Evolutionary conservation across 2,329 filamentous ascomycete genomes (phyloP).

Genomic region (Cladosporium velox): DNA sequence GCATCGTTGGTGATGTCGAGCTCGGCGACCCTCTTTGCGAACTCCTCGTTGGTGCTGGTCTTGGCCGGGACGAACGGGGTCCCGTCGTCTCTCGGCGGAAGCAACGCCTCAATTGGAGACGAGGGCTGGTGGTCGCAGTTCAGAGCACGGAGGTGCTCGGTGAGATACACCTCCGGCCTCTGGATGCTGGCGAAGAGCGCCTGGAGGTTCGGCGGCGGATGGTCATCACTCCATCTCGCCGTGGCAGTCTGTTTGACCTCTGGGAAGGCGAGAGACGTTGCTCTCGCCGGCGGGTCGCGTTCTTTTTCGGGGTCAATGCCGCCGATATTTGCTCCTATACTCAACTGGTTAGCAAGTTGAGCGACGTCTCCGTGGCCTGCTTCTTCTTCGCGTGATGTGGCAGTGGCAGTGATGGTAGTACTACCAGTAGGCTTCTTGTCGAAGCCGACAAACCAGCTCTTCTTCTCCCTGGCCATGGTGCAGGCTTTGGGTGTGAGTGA

Average conservation of each 20-base stretch:
- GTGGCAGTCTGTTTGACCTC: slow-evolving; percentile 7
- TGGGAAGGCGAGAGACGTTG: slow-evolving; percentile 35
- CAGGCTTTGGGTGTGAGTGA: neutral
- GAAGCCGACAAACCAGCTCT: slow-evolving; percentile 13
- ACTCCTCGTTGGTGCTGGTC: slow-evolving; percentile 48
- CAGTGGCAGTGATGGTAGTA: slow-evolving; percentile 1
- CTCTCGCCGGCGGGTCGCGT: slow-evolving; percentile 33
- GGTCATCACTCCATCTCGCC: slow-evolving; percentile 25
- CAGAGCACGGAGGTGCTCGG: slow-evolving; percentile 43
- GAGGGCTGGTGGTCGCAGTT: slow-evolving; percentile 48
- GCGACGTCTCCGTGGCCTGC: neutral
- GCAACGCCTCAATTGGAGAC: slow-evolving; percentile 20
- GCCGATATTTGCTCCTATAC: slow-evolving; percentile 21
- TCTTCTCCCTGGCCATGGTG: slow-evolving; percentile 18
- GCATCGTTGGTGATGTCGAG: slow-evolving; percentile 57
- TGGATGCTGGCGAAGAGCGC: slow-evolving; percentile 46
- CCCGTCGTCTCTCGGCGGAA: slow-evolving; percentile 32
- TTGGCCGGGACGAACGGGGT: slow-evolving; percentile 42
- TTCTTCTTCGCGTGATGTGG: neutral
- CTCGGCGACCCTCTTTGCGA: slow-evolving; percentile 52
- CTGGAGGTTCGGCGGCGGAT: slow-evolving; percentile 43
- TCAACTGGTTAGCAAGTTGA: slow-evolving; percentile 4
- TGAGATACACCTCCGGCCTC: slow-evolving; percentile 45
- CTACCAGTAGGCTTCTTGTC: neutral
- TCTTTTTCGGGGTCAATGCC: slow-evolving; percentile 32